Evolutionary conservation across 768 basidiomycete genomes (phyloP).

Genomic region (Kwoniella europaea): DNA sequence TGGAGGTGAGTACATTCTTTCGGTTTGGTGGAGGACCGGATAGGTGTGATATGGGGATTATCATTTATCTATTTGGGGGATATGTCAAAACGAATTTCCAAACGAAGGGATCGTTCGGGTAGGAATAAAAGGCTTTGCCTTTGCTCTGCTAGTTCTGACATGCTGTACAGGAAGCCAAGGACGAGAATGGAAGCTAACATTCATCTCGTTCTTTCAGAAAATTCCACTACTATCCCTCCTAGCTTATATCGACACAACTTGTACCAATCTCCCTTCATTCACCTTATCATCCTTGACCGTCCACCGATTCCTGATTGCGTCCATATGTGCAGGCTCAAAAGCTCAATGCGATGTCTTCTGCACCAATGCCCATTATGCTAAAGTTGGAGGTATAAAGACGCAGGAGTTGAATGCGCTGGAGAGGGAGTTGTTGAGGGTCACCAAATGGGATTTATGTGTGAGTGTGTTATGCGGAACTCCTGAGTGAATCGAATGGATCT

Average conservation of each 20-base stretch:
- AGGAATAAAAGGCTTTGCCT: background rate
- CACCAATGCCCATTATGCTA: constrained; percentile 91
- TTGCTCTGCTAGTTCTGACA: too few relatives aligned
- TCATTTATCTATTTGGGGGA: too few relatives aligned
- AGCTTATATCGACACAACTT: constrained; percentile 66
- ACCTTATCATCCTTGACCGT: constrained; percentile 94
- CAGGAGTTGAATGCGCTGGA: constrained; percentile 92
- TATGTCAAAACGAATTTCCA: background rate
- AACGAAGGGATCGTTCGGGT: background rate
- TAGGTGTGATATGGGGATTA: too few relatives aligned
- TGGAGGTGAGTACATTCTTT: constrained; percentile 70
- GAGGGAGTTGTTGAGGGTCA: constrained; percentile 85
- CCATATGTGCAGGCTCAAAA: constrained; percentile 90
- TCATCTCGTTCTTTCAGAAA: constrained; percentile 38
- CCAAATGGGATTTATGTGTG: constrained; percentile 94
- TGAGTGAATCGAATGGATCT: too few relatives aligned
- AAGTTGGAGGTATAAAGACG: constrained; percentile 91
- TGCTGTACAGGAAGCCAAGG: background rate
- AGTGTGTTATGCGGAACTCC: constrained; percentile 49
- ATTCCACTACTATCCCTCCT: constrained; percentile 58
- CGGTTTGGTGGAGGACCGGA: too few relatives aligned
- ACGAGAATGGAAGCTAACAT: background rate
- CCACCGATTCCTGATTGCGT: constrained; percentile 95
- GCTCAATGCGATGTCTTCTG: constrained; percentile 95
- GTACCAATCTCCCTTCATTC: constrained; percentile 81